phyloP scores from a whole-genome alignment of 179 eudicot genomes.

The Beta lomatogona region DNA sequence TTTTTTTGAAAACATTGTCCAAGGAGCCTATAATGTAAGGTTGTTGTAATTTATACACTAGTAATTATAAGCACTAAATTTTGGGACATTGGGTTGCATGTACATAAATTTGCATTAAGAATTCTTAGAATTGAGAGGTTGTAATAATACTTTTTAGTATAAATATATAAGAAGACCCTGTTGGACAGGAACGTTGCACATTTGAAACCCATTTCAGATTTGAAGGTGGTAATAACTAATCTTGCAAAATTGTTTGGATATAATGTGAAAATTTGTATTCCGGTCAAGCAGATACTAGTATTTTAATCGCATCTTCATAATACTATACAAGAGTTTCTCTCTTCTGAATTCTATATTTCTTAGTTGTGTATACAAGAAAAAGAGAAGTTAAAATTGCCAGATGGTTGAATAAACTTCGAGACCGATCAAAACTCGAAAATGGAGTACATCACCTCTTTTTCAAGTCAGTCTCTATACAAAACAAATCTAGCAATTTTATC shows the following conservation, averaged over 20 bases:
- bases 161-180: too few species aligned
- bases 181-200: too few species aligned
- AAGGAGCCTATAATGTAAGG: not conserved
- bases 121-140: not conserved
- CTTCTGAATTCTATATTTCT: not conserved
- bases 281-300: not conserved
- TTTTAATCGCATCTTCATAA: not conserved
- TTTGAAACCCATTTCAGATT: too few species aligned
- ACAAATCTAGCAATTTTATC: conserved; percentile 78
- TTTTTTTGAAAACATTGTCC: not conserved
- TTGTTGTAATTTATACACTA: not conserved
- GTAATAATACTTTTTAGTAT: conserved; percentile 5
- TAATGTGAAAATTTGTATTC: not conserved
- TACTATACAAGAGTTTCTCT: not conserved
- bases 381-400: not conserved
- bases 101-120: not conserved
- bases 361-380: not conserved
- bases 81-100: conserved; percentile 4
- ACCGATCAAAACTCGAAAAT: conserved; percentile 6
- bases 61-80: not conserved
- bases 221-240: not conserved
- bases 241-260: not conserved
- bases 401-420: not conserved
- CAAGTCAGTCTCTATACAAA: conserved; percentile 42
- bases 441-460: conserved; percentile 9